Percentiles rank a stretch among this genome's conserved stretches.
Evolutionary conservation across 2,329 filamentous ascomycete species (phyloP).

Genomic region (Fonsecaea nubica): DNA sequence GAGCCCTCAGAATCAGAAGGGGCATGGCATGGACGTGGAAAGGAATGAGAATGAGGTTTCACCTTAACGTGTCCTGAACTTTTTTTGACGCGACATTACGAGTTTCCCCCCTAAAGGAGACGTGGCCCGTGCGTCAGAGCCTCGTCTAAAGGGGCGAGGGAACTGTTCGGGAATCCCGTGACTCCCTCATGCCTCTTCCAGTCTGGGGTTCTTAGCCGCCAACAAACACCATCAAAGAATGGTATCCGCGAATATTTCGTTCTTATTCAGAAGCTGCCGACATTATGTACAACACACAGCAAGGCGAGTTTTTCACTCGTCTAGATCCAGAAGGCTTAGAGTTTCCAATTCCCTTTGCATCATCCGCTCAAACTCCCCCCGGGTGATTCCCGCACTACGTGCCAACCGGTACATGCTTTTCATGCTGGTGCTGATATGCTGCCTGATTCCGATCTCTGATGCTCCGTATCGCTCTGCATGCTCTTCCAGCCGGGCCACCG

Average conservation of each 20-base stretch:
- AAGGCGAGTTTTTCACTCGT: slow-evolving; percentile 22
- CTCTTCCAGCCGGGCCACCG: slow-evolving; percentile 62
- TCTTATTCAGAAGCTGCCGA: background rate
- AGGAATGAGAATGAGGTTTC: background rate
- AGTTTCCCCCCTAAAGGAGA: background rate
- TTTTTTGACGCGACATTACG: slow-evolving; percentile 27
- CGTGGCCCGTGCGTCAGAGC: slow-evolving; percentile 10
- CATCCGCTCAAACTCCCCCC: slow-evolving; percentile 65
- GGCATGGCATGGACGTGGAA: slow-evolving; percentile 6
- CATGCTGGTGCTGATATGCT: slow-evolving; percentile 68
- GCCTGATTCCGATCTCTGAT: slow-evolving; percentile 66
- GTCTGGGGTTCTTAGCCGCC: background rate
- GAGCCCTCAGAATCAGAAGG: background rate
- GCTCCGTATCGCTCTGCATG: slow-evolving; percentile 58
- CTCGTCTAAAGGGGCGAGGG: slow-evolving; percentile 6
- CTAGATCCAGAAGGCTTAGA: slow-evolving; percentile 60
- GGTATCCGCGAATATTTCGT: background rate
- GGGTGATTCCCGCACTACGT: slow-evolving; percentile 63
- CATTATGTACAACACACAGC: background rate
- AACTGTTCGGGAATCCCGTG: too few relatives aligned
- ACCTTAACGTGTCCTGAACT: slow-evolving; percentile 30
- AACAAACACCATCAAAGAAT: background rate
- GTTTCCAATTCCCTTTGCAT: slow-evolving; percentile 66
- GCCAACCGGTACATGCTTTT: slow-evolving; percentile 69
- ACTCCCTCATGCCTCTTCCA: too few relatives aligned